phyloP scores from a whole-genome alignment of 2,329 filamentous ascomycete genomes.

The Podosphaera fusca region DNA sequence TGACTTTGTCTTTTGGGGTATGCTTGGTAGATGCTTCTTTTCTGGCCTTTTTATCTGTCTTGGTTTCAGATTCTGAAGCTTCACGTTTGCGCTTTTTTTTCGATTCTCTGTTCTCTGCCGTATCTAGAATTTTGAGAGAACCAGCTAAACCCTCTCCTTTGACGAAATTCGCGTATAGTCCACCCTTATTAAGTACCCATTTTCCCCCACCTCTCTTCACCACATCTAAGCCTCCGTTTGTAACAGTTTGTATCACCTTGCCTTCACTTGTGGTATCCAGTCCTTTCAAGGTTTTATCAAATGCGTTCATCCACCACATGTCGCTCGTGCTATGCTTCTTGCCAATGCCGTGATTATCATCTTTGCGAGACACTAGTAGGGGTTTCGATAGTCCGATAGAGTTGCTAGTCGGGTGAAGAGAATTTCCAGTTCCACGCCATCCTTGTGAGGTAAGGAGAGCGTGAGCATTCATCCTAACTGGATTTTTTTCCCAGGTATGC shows the following conservation, averaged over 20 bases:
- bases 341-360: constrained; percentile 60
- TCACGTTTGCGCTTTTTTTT: neutral
- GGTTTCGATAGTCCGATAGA: constrained; percentile 60
- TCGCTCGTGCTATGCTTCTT: constrained; percentile 44
- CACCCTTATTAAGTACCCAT: constrained; percentile 30
- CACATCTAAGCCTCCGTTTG: constrained; percentile 28
- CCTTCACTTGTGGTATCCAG: constrained; percentile 40
- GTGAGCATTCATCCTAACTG: constrained; percentile 49
- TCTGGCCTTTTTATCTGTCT: neutral
- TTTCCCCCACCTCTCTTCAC: constrained; percentile 30
- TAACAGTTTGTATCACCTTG: constrained; percentile 30
- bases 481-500: neutral
- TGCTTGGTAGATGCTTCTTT: neutral
- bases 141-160: constrained; percentile 56
- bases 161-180: constrained; percentile 65
- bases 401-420: constrained; percentile 53
- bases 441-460: constrained; percentile 67
- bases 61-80: neutral
- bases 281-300: constrained; percentile 71
- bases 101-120: neutral
- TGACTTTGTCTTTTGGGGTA: neutral
- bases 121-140: constrained; percentile 25
- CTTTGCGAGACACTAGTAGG: constrained; percentile 61
- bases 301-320: constrained; percentile 94
- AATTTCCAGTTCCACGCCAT: constrained; percentile 75